Base-by-base conservation (phyloP, 805 yeast genomes). In the Yamadazyma akitaensis region DNA sequence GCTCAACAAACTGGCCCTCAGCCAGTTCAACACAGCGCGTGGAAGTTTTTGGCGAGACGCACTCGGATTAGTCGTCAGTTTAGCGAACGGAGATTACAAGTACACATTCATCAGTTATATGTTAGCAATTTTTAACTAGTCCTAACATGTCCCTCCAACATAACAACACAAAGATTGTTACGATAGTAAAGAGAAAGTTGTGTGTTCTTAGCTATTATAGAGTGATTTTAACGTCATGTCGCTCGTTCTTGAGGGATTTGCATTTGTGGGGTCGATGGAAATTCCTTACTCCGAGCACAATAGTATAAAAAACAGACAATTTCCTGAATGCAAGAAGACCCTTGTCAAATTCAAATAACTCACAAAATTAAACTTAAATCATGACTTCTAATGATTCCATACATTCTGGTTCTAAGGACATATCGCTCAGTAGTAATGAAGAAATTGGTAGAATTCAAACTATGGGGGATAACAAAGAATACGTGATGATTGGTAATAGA, bases 401-500 rank as follows among this genome's bases (percentile, higher is more conserved):
- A 21, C 60, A 53, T 32, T 51, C 56, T 13, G 48, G 37, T 56
- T 48, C 54, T 9, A 42, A 43, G 55, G 50, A 54, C 4, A 19
- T 51, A 3, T 41, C 45, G 19, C 17, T 51, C 3, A 47, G 49
- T 17, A 39, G 40, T 12, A 45, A 44, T 17, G 49, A 51, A 13
- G 44, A 43, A 3, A 32, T 50, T 16, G 48, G 51, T 59, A 50
- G 66, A 60, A 40, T 73, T 57, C 44, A 61, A 44, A 57, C 65
- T 26, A 28, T 60, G 14, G 74, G 75, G n/a, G 70, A 64, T 3
- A 61, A 64, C 39, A 57, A 62, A 21, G 72, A 70, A 47, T 70
- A 59, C 44, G 55, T 70, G 32, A 51, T 61, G 16, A 57, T 71
- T 37, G 76, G 70, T 31, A 61, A 59, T 44, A 59, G 61, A 38